These are phyloP conservation scores for Clitoria ternatea DNA, from an alignment of 306 rosid species.

Conservation along the genomic window DNA sequence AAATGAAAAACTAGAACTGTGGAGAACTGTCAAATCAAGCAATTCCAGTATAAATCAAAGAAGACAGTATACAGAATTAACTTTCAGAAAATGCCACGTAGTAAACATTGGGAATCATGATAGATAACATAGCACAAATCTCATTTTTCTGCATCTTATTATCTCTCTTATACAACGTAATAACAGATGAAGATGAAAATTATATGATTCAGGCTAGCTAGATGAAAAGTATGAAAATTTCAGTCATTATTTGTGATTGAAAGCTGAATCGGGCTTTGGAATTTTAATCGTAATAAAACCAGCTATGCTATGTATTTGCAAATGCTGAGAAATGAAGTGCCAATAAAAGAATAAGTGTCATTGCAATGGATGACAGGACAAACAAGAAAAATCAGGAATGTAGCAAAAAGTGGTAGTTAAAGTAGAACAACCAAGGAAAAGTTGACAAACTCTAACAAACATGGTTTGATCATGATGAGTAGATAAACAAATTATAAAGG, in stretches of 20 bases:
- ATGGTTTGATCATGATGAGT: neutral
- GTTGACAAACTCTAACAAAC: neutral
- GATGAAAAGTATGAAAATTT: neutral
- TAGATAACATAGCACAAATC: neutral
- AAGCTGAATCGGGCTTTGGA: too few relatives aligned
- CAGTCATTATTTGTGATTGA: neutral
- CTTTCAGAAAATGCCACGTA: neutral
- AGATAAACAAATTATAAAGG: constrained; percentile 12
- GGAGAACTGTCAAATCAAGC: neutral
- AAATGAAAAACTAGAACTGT: neutral
- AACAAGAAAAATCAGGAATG: neutral
- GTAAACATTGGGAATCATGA: too few relatives aligned
- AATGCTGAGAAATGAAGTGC: neutral
- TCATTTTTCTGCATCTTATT: too few relatives aligned
- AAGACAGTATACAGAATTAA: too few relatives aligned
- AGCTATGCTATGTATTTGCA: neutral
- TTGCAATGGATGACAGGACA: neutral
- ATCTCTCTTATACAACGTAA: neutral
- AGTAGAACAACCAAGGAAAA: neutral
- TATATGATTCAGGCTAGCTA: neutral
- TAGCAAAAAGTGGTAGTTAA: neutral
- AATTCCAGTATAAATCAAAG: too few relatives aligned
- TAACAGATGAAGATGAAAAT: neutral
- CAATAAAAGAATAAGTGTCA: neutral
- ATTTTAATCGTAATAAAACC: neutral